Evolutionary conservation across 371 early-diverging fungal species (phyloP).

Genomic region (Mucor mucedo): DNA sequence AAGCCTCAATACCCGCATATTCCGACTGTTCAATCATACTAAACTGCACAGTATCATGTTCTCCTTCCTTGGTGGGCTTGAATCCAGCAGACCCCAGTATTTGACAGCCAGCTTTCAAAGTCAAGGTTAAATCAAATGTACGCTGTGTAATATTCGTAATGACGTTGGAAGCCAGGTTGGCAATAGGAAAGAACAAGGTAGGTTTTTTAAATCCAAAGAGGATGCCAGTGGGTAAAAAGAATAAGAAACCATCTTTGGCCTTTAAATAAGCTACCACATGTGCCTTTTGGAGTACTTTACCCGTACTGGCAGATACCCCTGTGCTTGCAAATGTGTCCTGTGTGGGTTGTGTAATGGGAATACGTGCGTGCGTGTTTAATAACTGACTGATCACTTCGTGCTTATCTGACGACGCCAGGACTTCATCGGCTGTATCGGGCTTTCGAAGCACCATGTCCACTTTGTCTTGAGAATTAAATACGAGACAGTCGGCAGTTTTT

Average conservation of each 20-base stretch:
- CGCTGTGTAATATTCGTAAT: slow-evolving; percentile 54
- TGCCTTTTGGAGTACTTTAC: slow-evolving; percentile 28
- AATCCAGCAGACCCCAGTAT: slow-evolving; percentile 29
- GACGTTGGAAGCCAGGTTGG: slow-evolving; percentile 38
- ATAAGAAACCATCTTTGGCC: slow-evolving; percentile 56
- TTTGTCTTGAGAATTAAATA: slow-evolving; percentile 48
- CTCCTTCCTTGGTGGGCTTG: slow-evolving; percentile 21
- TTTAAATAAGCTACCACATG: slow-evolving; percentile 49
- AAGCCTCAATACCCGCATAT: slow-evolving; percentile 51
- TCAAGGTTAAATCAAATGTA: slow-evolving; percentile 58
- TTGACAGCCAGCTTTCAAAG: slow-evolving; percentile 12
- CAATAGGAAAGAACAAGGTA: slow-evolving; percentile 49
- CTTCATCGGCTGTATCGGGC: slow-evolving; percentile 3
- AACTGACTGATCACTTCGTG: slow-evolving; percentile 21
- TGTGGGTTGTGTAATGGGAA: slow-evolving; percentile 30
- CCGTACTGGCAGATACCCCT: slow-evolving; percentile 35
- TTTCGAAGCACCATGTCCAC: slow-evolving; percentile 21
- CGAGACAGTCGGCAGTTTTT: slow-evolving; percentile 40
- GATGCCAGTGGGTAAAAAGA: slow-evolving; percentile 58
- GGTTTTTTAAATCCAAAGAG: slow-evolving; percentile 73
- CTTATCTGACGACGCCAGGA: slow-evolving; percentile 15
- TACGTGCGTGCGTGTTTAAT: slow-evolving; percentile 20
- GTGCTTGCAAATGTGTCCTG: slow-evolving; percentile 24
- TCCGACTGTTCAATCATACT: slow-evolving; percentile 65
- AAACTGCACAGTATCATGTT: slow-evolving; percentile 45